These are phyloP conservation scores for Tetrapyrgos nigripes DNA, from an alignment of 1,284 basidiomycete genomes.

Conservation along the genomic window DNA sequence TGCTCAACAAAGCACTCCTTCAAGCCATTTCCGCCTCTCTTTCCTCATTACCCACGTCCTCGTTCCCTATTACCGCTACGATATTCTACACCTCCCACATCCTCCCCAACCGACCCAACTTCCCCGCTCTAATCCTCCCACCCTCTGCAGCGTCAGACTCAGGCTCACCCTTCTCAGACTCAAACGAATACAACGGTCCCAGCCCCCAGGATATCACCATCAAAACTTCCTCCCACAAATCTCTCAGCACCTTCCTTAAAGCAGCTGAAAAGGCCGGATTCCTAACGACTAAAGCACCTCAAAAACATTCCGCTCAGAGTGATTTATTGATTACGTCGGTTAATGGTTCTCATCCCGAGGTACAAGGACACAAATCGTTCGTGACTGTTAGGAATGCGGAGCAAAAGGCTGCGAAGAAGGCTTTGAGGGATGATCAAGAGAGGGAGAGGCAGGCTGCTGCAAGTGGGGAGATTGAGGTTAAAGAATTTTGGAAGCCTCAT, in stretches of 20 bases:
- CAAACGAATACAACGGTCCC: slow-evolving; percentile 24
- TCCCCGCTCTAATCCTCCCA: slow-evolving; percentile 48
- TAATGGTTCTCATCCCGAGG: slow-evolving; percentile 64
- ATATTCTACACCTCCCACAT: slow-evolving; percentile 80
- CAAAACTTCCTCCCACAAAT: slow-evolving; percentile 81
- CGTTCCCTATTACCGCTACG: slow-evolving; percentile 81
- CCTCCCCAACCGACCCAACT: slow-evolving; percentile 76
- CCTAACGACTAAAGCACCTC: slow-evolving; percentile 72
- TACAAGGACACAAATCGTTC: slow-evolving; percentile 58
- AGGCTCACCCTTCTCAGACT: slow-evolving; percentile 28
- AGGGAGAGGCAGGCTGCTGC: slow-evolving; percentile 51
- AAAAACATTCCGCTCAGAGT: slow-evolving; percentile 58
- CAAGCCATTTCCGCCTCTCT: slow-evolving; percentile 66
- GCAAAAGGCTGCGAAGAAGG: slow-evolving; percentile 58
- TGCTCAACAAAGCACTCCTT: slow-evolving; percentile 73
- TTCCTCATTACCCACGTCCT: slow-evolving; percentile 50
- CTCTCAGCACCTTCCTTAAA: slow-evolving; percentile 82
- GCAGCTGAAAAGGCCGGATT: slow-evolving; percentile 73
- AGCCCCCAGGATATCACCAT: slow-evolving; percentile 51
- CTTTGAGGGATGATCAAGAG: slow-evolving; percentile 52
- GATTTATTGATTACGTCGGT: slow-evolving; percentile 70
- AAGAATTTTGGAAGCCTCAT: slow-evolving; percentile 81
- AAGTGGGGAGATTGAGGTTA: slow-evolving; percentile 57
- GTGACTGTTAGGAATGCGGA: slow-evolving; percentile 71
- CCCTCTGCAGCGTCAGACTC: slow-evolving; percentile 47